phyloP scores from a whole-genome alignment of 177 flowering plant genomes.

The Vitis hybrid region DNA sequence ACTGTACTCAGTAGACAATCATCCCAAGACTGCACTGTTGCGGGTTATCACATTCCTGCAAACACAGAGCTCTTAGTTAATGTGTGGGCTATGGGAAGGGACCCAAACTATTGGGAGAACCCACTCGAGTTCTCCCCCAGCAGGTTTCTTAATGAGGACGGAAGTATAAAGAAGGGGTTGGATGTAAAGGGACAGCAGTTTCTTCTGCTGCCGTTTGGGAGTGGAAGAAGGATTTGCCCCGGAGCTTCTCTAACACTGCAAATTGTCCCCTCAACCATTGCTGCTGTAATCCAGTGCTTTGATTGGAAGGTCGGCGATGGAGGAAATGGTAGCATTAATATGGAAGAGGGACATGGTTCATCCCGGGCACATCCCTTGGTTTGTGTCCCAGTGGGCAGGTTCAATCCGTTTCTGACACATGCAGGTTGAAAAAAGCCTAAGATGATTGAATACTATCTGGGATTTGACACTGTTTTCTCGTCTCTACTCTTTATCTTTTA shows the following conservation, averaged over 20 bases:
- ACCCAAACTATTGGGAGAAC: constrained; percentile 44
- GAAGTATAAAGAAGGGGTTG: constrained; percentile 13
- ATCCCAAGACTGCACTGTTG: constrained; percentile 27
- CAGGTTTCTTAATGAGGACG: constrained; percentile 34
- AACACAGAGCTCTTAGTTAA: constrained; percentile 36
- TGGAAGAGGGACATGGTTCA: constrained; percentile 21
- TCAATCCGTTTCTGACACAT: background rate
- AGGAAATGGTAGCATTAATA: constrained; percentile 8
- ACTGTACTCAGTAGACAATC: constrained; percentile 36
- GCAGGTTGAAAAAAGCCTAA: too few species aligned
- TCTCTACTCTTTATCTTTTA: too few species aligned
- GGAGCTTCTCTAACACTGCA: constrained; percentile 33
- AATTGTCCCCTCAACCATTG: constrained; percentile 29
- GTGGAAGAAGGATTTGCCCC: constrained; percentile 45
- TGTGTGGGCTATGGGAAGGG: constrained; percentile 44
- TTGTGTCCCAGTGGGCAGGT: constrained; percentile 27
- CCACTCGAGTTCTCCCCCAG: constrained; percentile 44
- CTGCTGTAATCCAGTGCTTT: constrained; percentile 39
- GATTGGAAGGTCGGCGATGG: constrained; percentile 28
- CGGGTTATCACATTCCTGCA: constrained; percentile 39
- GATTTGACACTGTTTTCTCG: too few species aligned
- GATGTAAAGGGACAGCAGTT: constrained; percentile 42
- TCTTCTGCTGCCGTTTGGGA: constrained; percentile 43
- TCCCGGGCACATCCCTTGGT: constrained; percentile 24
- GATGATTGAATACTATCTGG: too few species aligned